A percentile compares a stretch with the other conserved stretches of the same genome.
Evolutionary conservation across 2,329 filamentous ascomycete species (phyloP).

Genomic region (Ceratocystiopsis minuta): DNA sequence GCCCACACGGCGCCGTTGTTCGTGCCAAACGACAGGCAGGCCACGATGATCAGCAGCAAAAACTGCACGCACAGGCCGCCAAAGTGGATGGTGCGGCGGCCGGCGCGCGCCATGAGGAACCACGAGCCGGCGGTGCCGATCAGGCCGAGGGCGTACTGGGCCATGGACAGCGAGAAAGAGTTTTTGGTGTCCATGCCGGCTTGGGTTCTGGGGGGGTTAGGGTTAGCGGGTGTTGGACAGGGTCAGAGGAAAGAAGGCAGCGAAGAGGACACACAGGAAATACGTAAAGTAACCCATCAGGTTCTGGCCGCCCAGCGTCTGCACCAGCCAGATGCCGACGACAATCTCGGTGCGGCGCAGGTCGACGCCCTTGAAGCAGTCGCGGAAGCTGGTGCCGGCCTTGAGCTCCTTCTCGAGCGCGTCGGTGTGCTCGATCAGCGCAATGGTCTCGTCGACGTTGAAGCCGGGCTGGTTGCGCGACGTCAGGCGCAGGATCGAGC

Average conservation of each 20-base stretch:
- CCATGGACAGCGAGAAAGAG: conserved; percentile 21
- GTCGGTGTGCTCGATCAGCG: conserved; percentile 40
- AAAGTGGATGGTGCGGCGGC: conserved; percentile 25
- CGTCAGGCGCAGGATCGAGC: conserved; percentile 24
- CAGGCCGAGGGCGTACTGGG: conserved; percentile 24
- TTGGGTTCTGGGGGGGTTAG: too few relatives aligned
- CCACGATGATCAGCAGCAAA: conserved; percentile 23
- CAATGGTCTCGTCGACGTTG: conserved; percentile 27
- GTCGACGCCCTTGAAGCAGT: conserved; percentile 30
- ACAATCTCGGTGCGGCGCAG: conserved; percentile 27
- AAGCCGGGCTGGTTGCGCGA: conserved; percentile 37
- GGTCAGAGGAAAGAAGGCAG: conserved; percentile 2
- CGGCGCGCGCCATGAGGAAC: conserved; percentile 23
- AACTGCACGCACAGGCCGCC: conserved; percentile 20
- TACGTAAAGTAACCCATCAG: conserved; percentile 15
- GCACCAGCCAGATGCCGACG: conserved; percentile 20
- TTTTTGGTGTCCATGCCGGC: too few relatives aligned
- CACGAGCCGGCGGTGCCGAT: conserved; percentile 25
- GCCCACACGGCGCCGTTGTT: conserved; percentile 19
- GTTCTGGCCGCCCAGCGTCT: conserved; percentile 23
- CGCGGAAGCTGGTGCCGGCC: conserved; percentile 22
- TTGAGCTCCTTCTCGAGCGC: conserved; percentile 10
- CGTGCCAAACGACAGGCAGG: conserved; percentile 18
- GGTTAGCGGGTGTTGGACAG: too few relatives aligned
- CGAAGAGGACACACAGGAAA: conserved; percentile 21